Base-by-base conservation (phyloP, 1,284 basidiomycete species). In the Xerocomus nothofagi region DNA sequence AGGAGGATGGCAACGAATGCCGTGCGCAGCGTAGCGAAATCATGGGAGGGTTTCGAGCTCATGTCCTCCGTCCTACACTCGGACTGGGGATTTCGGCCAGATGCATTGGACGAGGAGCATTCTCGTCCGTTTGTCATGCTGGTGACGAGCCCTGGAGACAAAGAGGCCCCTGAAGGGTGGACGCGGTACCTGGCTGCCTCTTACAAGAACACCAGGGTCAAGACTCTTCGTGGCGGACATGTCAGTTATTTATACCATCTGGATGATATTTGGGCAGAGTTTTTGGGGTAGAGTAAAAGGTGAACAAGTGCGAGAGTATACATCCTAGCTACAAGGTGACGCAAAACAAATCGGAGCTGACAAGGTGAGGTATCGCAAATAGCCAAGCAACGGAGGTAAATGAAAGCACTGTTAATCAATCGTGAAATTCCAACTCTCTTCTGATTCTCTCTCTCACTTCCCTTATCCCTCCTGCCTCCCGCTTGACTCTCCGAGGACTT, bases 361-460 rank as follows among this genome's bases (percentile, higher is more conserved):
- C 34, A 53, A 46, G 36, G 45, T 44, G 49, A 69, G 67, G 61
- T 57, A 33, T 63, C 60, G 47, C 63, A 62, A 34, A 65, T 61
- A 54, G 31, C 52, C 62, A 57, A 57, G 57, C 29, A 53, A 58
- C 37, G 34, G 39, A 60, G 48, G 47, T 67, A 63, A 47, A 63
- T 67, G 58, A 54, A 50, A 69, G 63, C 63, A 69, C 24, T 55
- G 53, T 49, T 38, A 33, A 60, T 77, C 68, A 86, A 63, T 86
- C 82, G 53, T 81, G 72, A 48, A 81, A 67, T 62, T 90, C 88
- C 55, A 91, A 70, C 69, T 91, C 88, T 54, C 76, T 75, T 57
- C 88, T 77, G 61, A 91, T 86, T 59, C 86, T 81, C 69, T 91
- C 88, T 51, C 88, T 72, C 38, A 91, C 88, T 64, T 88, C 79